These are phyloP conservation scores for Lyophyllum semitale DNA, from an alignment of 768 basidiomycete species.

Conservation along the genomic window DNA sequence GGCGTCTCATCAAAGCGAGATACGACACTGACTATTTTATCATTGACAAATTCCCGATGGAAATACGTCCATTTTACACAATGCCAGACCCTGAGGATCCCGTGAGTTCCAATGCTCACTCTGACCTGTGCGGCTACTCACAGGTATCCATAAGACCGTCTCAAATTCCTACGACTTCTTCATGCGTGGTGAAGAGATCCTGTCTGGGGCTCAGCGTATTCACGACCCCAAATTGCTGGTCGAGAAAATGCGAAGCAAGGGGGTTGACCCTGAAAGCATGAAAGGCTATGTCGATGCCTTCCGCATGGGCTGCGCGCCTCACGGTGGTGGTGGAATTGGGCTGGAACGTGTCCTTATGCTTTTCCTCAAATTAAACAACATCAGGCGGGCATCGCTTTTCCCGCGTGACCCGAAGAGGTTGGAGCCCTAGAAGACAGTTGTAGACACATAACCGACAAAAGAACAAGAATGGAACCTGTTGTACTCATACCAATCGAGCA, in stretches of 20 bases:
- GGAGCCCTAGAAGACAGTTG: conserved; percentile 59
- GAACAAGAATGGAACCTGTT: not conserved
- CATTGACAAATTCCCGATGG: conserved; percentile 98
- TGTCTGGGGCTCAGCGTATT: conserved; percentile 97
- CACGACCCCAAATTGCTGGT: conserved; percentile 84
- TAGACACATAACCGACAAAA: conserved; percentile 2
- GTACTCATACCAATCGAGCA: conserved; percentile 21
- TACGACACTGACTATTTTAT: conserved; percentile 99
- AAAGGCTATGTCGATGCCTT: conserved; percentile 92
- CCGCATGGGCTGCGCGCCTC: conserved; percentile 91
- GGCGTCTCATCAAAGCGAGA: conserved; percentile 85
- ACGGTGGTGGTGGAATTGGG: conserved; percentile 96
- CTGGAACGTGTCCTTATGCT: conserved; percentile 96
- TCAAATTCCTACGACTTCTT: conserved; percentile 99
- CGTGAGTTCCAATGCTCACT: conserved; percentile 42
- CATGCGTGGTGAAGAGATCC: conserved; percentile 99
- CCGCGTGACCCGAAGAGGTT: conserved; percentile 96
- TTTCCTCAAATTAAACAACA: conserved; percentile 96
- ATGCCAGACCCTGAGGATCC: conserved; percentile 96
- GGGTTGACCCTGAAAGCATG: conserved; percentile 92
- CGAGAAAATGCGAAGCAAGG: conserved; percentile 84
- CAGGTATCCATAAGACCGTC: conserved; percentile 54
- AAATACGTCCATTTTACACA: conserved; percentile 96
- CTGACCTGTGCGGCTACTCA: conserved; percentile 1
- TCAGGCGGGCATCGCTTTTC: conserved; percentile 90